Percentiles rank a stretch among this genome's conserved stretches.
Conservation (phyloP, 2,329 filamentous ascomycete species). For the Claviceps digitariae region DNA sequence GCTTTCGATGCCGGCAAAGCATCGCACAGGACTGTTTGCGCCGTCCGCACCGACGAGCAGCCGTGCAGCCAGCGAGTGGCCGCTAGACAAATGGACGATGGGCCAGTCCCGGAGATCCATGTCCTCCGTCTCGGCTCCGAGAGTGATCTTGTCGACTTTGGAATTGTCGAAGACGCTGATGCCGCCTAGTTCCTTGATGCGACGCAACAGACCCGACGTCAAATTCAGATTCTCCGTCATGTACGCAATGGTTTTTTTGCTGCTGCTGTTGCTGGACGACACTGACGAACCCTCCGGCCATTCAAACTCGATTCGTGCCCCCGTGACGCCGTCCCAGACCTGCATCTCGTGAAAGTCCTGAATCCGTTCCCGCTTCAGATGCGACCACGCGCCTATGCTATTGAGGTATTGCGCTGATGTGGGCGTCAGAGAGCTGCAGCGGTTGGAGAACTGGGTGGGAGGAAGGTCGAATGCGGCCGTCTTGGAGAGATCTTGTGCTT, state of each 20-base stretch:
- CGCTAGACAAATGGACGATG: conserved; percentile 58
- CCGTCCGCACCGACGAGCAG: conserved; percentile 89
- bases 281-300: conserved; percentile 39
- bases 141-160: conserved; percentile 64
- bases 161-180: conserved; percentile 63
- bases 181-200: conserved; percentile 54
- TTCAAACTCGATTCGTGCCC: conserved; percentile 79
- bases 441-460: conserved; percentile 67
- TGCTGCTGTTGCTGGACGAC: conserved; percentile 15
- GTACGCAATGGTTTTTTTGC: conserved; percentile 62
- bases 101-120: conserved; percentile 81
- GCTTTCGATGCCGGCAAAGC: conserved; percentile 74
- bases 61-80: conserved; percentile 58
- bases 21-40: conserved; percentile 82
- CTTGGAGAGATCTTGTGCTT: conserved; percentile 71
- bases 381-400: conserved; percentile 71
- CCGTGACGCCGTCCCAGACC: conserved; percentile 92
- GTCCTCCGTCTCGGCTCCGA: conserved; percentile 55
- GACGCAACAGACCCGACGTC: conserved; percentile 60
- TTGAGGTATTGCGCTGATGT: conserved; percentile 73
- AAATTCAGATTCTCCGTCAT: conserved; percentile 95
- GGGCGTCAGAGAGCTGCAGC: conserved; percentile 89
- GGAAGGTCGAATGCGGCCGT: conserved; percentile 53
- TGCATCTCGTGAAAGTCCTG: conserved; percentile 94
- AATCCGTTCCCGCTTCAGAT: conserved; percentile 58